Percentiles rank a stretch among this genome's conserved stretches.
These are phyloP conservation scores for Medicago lupulina DNA, from an alignment of 306 rosid species.

Conservation along the genomic window DNA sequence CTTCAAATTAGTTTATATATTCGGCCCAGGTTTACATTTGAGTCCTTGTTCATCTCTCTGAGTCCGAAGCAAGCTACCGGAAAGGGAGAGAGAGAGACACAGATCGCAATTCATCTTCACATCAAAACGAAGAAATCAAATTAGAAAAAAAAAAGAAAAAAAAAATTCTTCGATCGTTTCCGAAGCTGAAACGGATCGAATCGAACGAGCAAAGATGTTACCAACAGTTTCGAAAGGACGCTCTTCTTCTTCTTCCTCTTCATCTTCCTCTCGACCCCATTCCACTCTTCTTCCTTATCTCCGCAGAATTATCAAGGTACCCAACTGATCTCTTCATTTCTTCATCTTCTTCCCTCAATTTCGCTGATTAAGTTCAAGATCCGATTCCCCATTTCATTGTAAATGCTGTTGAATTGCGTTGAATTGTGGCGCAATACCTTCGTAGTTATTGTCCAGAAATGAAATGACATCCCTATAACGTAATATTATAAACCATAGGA, in stretches of 20 bases:
- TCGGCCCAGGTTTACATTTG: constrained; percentile 45
- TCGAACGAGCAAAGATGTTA: constrained; percentile 64
- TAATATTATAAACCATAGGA: background rate
- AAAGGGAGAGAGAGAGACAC: constrained; percentile 22
- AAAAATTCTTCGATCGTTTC: constrained; percentile 52
- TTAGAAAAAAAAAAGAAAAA: constrained; percentile 5
- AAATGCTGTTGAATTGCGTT: constrained; percentile 17
- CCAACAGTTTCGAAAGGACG: constrained; percentile 90
- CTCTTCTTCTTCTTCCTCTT: constrained; percentile 63
- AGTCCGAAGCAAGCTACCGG: constrained; percentile 44
- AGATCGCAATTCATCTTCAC: constrained; percentile 34
- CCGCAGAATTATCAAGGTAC: constrained; percentile 93
- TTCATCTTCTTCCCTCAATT: background rate
- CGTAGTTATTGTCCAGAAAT: background rate
- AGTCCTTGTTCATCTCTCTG: constrained; percentile 38
- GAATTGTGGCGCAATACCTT: background rate
- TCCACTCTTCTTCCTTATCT: constrained; percentile 85
- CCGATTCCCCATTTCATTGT: constrained; percentile 32
- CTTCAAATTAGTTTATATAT: background rate
- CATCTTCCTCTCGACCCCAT: constrained; percentile 84
- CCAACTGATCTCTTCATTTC: constrained; percentile 58
- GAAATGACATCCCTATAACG: background rate
- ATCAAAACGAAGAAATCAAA: background rate
- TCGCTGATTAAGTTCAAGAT: background rate
- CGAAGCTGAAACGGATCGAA: constrained; percentile 41